Percentiles rank a stretch among this genome's conserved stretches.
Conservation (phyloP, 768 basidiomycete species). For the Lactarius hengduanensis region DNA sequence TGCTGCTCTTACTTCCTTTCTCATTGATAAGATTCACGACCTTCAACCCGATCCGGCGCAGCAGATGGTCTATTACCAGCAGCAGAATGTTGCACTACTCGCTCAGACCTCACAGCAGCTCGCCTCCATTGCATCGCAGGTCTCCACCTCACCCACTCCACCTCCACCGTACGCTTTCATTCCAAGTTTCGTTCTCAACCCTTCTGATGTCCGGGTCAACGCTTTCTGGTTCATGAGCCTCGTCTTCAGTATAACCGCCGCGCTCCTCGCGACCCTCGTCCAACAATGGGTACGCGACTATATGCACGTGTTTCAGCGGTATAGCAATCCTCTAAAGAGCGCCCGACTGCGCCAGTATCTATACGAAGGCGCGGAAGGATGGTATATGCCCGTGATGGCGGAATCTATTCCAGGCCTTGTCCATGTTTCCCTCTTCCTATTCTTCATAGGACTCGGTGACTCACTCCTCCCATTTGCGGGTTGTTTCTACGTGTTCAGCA, state of each 20-base stretch:
- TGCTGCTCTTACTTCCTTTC: conserved; percentile 13
- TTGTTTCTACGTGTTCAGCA: conserved; percentile 20
- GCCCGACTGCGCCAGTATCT: conserved; percentile 43
- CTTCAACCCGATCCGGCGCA: conserved; percentile 11
- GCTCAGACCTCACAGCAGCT: conserved; percentile 5
- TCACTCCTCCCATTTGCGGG: conserved; percentile 37
- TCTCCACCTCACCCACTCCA: not conserved
- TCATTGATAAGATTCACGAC: conserved; percentile 8
- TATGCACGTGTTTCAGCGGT: conserved; percentile 31
- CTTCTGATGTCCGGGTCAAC: conserved; percentile 41
- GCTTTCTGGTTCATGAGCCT: conserved; percentile 42
- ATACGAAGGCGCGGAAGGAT: conserved; percentile 40
- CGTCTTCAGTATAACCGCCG: conserved; percentile 42
- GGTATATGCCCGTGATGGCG: conserved; percentile 42
- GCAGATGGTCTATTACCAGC: not conserved
- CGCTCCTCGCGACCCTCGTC: conserved; percentile 45
- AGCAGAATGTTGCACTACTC: conserved; percentile 15
- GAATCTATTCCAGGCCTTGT: conserved; percentile 47
- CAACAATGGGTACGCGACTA: conserved; percentile 50
- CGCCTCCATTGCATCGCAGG: not conserved
- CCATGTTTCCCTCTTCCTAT: conserved; percentile 48
- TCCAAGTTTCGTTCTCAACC: too few relatives aligned
- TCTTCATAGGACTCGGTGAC: conserved; percentile 48
- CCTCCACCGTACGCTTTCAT: conserved; percentile 4
- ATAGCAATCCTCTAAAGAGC: conserved; percentile 35